Evolutionary conservation across 2,329 filamentous ascomycete genomes (phyloP), one percentile per base, ranked within the genome.

Genomic region (Cytospora paraplurivora): DNA sequence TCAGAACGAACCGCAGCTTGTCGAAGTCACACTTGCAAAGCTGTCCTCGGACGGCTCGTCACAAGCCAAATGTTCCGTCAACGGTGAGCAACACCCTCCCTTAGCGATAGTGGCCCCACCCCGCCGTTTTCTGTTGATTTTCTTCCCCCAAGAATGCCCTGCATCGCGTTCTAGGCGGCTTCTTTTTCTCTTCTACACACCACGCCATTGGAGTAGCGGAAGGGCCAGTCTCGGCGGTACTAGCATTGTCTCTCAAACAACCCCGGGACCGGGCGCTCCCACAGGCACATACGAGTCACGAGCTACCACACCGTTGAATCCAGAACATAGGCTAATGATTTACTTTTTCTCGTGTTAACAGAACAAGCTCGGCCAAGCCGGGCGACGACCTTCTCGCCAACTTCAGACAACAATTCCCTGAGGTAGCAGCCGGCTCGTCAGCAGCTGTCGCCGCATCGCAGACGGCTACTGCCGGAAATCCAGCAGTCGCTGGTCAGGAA

Each of bases 391-490:
- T 97, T 73, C 88, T 95, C 75, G 88, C 88, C 77, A 88, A 87
- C 75, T 97, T 97, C 79, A 91, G 91, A 75, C 86, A 91, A 72
- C 88, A 86, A 69, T 97, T 96, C 72, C 90, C 92, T 54, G 87
- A 93, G 71, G 81, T 84, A 59, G 80, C 82, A 64, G 79, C 79
- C 69, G 74, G 82, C 59, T 73, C 78, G 63, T 71, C 81, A 60
- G 76, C 82, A 71, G 71, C 79, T 69, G 71, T 74, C 69, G 72
- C 78, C 71, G 71, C 78, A 68, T 75, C 72, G 65, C 74, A 69
- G 44, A 69, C 75, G 34, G 71, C 73, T 55, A 71, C 75, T 27
- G 68, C 72, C 21, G 74, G 75, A 34, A 75, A 73, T 57, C 53
- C 72, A 5, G 71, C 71, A 33, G 68, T 73, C 47, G 62, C 67